phyloP scores from a whole-genome alignment of 2,329 filamentous ascomycete genomes.

The Colletotrichum salicis region DNA sequence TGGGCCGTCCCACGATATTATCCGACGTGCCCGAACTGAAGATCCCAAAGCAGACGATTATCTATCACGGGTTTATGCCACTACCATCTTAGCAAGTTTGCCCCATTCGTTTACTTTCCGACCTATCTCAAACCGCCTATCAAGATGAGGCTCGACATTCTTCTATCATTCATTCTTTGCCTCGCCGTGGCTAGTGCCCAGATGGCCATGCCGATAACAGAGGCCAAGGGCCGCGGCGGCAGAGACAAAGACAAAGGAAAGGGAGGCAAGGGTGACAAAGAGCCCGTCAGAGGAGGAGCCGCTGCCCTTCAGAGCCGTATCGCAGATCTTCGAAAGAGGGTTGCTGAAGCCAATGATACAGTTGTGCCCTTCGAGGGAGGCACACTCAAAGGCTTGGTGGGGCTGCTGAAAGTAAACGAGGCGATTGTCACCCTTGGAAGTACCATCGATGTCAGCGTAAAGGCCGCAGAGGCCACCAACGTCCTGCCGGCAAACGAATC shows the following conservation, averaged over 20 bases:
- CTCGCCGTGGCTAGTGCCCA: conserved; percentile 11
- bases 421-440: conserved; percentile 18
- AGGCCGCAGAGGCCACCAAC: conserved; percentile 8
- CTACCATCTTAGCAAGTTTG: not conserved
- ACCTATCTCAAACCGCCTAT: not conserved
- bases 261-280: conserved; percentile 10
- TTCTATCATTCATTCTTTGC: conserved; percentile 17
- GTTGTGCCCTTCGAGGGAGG: conserved; percentile 28
- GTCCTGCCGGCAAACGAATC: conserved; percentile 14
- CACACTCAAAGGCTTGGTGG: conserved; percentile 10
- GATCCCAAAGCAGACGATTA: not conserved
- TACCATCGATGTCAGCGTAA: conserved; percentile 6
- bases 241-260: not conserved
- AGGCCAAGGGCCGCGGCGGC: not conserved
- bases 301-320: conserved; percentile 7
- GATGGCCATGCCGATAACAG: conserved; percentile 6
- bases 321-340: conserved; percentile 1
- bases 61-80: not conserved
- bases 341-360: conserved; percentile 10
- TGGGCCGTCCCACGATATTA: conserved; percentile 2
- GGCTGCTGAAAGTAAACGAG: conserved; percentile 28
- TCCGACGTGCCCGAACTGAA: not conserved
- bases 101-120: not conserved
- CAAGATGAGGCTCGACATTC: conserved; percentile 13
- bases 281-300: conserved; percentile 8